A percentile compares a stretch with the other conserved stretches of the same genome.
Evolutionary conservation across 495 filamentous ascomycete genomes (phyloP).

Genomic region (Penicillium cataractarum): DNA sequence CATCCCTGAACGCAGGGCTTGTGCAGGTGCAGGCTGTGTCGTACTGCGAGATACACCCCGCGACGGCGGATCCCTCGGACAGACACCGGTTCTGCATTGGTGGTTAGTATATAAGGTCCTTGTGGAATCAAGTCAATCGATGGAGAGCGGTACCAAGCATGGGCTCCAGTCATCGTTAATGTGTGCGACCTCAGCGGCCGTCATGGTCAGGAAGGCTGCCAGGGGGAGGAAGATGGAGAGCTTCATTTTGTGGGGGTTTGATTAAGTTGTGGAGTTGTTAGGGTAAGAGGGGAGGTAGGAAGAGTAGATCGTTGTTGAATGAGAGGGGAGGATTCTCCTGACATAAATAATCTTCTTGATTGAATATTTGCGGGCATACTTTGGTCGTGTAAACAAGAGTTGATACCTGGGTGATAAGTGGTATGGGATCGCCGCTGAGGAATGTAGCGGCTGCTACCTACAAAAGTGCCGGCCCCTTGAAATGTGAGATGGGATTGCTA

Average conservation of each 20-base stretch:
- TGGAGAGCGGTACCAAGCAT: slow-evolving; percentile 19
- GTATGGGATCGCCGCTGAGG: slow-evolving; percentile 10
- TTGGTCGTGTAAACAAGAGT: not conserved
- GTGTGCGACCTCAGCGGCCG: slow-evolving; percentile 19
- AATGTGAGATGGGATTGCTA: slow-evolving; percentile 6
- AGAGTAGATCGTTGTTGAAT: no score
- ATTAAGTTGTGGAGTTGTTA: not conserved
- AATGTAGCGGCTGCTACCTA: slow-evolving; percentile 7
- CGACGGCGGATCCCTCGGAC: slow-evolving; percentile 16
- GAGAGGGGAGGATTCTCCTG: not conserved
- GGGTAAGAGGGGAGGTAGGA: not conserved
- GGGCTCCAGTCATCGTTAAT: slow-evolving; percentile 13
- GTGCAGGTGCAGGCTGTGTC: slow-evolving; percentile 27
- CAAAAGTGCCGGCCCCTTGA: not conserved
- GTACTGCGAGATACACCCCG: slow-evolving; percentile 23
- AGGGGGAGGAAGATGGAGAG: slow-evolving; percentile 33
- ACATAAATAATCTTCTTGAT: not conserved
- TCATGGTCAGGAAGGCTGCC: slow-evolving; percentile 28
- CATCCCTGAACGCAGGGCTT: slow-evolving; percentile 23
- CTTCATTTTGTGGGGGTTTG: slow-evolving; percentile 27
- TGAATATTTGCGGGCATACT: not conserved
- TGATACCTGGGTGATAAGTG: slow-evolving; percentile 9
- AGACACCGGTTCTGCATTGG: slow-evolving; percentile 25
- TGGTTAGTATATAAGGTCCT: slow-evolving; percentile 8
- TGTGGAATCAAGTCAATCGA: not conserved